phyloP scores from a whole-genome alignment of 2,329 filamentous ascomycete species.

The Calonectria montana region DNA sequence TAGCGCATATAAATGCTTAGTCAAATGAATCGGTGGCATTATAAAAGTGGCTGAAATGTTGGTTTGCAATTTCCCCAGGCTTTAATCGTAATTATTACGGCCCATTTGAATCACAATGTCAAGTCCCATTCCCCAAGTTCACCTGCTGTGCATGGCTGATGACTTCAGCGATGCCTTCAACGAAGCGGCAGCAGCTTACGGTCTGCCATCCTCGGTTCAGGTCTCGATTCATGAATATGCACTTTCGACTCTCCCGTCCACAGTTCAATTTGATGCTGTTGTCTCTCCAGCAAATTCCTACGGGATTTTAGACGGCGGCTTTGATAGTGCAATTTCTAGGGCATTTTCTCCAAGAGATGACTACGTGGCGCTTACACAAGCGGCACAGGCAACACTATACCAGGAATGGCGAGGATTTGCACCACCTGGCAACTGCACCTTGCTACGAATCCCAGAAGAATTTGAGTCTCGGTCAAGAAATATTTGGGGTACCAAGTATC shows the following conservation, averaged over 20 bases:
- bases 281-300: not conserved
- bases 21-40: not conserved
- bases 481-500: constrained; percentile 53
- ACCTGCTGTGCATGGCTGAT: not conserved
- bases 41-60: not conserved
- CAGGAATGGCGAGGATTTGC: constrained; percentile 52
- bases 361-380: constrained; percentile 60
- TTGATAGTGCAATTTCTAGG: not conserved
- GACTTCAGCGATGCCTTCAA: not conserved
- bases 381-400: constrained; percentile 56
- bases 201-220: not conserved
- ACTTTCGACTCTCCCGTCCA: not conserved
- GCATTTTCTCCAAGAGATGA: constrained; percentile 28
- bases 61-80: not conserved
- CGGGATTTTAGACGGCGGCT: not conserved
- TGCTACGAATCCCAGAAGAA: constrained; percentile 56
- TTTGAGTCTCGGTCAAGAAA: constrained; percentile 48
- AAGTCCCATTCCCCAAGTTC: not conserved
- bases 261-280: not conserved
- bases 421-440: constrained; percentile 61
- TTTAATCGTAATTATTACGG: not conserved
- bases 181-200: not conserved
- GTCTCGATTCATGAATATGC: not conserved
- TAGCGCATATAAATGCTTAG: not conserved
- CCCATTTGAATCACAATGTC: not conserved